These are phyloP conservation scores for Jamesozyma jinghongensis DNA, from an alignment of 805 yeast genomes.

Conservation along the genomic window DNA sequence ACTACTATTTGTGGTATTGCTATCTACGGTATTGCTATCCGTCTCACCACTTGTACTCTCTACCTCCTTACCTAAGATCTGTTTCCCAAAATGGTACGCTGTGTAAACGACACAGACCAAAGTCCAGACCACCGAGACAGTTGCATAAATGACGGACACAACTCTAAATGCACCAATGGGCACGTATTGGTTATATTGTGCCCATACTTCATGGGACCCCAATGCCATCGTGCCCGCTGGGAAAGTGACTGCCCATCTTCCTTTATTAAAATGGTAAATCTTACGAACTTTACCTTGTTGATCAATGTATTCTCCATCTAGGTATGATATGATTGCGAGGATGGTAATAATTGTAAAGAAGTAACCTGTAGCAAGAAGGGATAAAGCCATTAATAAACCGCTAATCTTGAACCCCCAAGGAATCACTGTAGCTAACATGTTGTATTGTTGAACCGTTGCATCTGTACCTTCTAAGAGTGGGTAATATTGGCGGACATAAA, in stretches of 20 bases:
- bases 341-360: conserved; percentile 45
- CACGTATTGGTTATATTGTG: conserved; percentile 31
- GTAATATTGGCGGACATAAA: conserved; percentile 18
- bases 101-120: conserved; percentile 26
- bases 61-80: too few species aligned
- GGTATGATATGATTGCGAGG: conserved; percentile 19
- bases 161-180: conserved; percentile 50
- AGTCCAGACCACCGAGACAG: conserved; percentile 39
- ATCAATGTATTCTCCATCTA: conserved; percentile 9
- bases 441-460: conserved; percentile 4
- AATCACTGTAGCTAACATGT: conserved; percentile 16
- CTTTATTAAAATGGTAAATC: conserved; percentile 36
- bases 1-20: too few species aligned
- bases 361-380: conserved; percentile 46
- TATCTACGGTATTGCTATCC: too few species aligned
- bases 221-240: conserved; percentile 78
- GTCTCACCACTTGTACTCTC: too few species aligned
- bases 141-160: conserved; percentile 52
- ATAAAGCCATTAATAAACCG: conserved; percentile 36
- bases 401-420: conserved; percentile 28
- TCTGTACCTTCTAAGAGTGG: conserved; percentile 5
- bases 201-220: conserved; percentile 45
- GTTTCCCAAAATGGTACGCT: too few species aligned
- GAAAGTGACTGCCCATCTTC: conserved; percentile 83
- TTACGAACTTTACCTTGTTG: conserved; percentile 13